Conservation (phyloP, 768 basidiomycete genomes). For the Lenzites betulinus region DNA sequence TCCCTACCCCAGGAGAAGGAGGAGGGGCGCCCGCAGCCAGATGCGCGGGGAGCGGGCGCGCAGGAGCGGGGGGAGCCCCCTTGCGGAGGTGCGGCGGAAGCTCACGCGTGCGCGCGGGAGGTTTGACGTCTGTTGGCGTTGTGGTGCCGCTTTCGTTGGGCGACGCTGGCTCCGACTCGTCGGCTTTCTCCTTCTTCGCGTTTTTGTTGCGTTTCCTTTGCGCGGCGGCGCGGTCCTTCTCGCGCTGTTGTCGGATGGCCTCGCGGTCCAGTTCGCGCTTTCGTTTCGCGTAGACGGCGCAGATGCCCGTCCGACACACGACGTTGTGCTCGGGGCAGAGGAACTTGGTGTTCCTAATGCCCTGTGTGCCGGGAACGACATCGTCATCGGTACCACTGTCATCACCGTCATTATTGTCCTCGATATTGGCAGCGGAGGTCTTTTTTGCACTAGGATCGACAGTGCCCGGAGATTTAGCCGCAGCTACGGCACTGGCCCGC, state of each 20-base stretch:
- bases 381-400: not conserved
- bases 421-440: not conserved
- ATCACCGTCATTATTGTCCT: not conserved
- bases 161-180: not conserved
- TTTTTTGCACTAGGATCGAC: not conserved
- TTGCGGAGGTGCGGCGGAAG: conserved; percentile 7
- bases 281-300: conserved; percentile 35
- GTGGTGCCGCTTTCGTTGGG: not conserved
- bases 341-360: not conserved
- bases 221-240: conserved; percentile 6
- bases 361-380: too few species aligned
- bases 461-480: not conserved
- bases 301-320: conserved; percentile 42
- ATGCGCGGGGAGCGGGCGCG: conserved; percentile 1
- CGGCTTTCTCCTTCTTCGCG: conserved; percentile 5
- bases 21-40: conserved; percentile 6
- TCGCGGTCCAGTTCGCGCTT: conserved; percentile 24
- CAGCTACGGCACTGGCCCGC: not conserved
- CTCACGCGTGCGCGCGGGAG: not conserved
- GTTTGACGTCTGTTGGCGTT: not conserved
- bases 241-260: conserved; percentile 25
- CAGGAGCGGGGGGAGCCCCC: not conserved
- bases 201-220: not conserved
- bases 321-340: conserved; percentile 36
- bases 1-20: not conserved